Evolutionary conservation across 257 asterid species (phyloP).

Genomic region (Verbena officinalis): DNA sequence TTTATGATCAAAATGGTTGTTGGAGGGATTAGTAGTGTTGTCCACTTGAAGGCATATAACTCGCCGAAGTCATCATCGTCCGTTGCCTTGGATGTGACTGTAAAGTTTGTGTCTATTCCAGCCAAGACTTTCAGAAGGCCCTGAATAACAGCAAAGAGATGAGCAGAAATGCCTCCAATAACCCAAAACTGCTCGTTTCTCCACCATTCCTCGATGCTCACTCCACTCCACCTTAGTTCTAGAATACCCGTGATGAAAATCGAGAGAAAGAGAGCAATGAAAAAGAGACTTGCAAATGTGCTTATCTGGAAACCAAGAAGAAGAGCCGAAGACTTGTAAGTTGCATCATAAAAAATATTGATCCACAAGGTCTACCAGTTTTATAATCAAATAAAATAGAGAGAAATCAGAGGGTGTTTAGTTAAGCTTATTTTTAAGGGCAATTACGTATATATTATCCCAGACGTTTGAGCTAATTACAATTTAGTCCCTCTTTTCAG

Average conservation of each 20-base stretch:
- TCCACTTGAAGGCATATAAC: constrained; percentile 88
- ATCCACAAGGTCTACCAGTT: no score
- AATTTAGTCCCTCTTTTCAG: no score
- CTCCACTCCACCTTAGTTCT: constrained; percentile 95
- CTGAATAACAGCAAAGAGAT: constrained; percentile 84
- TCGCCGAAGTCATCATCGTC: constrained; percentile 92
- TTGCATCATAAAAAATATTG: background rate
- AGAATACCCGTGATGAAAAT: constrained; percentile 81
- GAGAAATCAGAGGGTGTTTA: no score
- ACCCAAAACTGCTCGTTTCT: constrained; percentile 98
- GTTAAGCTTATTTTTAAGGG: no score
- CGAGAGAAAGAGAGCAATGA: constrained; percentile 89
- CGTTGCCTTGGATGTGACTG: constrained; percentile 78
- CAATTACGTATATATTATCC: no score
- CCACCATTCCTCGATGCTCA: constrained; percentile 98
- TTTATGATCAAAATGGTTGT: constrained; percentile 80
- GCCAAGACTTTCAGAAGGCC: constrained; percentile 81
- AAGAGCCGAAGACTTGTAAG: constrained; percentile 7
- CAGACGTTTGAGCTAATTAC: no score
- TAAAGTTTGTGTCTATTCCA: constrained; percentile 89
- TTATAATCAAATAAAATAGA: no score
- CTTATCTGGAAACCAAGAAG: constrained; percentile 65
- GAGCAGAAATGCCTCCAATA: constrained; percentile 92
- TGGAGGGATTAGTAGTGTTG: constrained; percentile 90
- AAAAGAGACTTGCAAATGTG: constrained; percentile 87